Base-by-base conservation (phyloP, 768 basidiomycete genomes). In the Lactarius hatsudake region DNA sequence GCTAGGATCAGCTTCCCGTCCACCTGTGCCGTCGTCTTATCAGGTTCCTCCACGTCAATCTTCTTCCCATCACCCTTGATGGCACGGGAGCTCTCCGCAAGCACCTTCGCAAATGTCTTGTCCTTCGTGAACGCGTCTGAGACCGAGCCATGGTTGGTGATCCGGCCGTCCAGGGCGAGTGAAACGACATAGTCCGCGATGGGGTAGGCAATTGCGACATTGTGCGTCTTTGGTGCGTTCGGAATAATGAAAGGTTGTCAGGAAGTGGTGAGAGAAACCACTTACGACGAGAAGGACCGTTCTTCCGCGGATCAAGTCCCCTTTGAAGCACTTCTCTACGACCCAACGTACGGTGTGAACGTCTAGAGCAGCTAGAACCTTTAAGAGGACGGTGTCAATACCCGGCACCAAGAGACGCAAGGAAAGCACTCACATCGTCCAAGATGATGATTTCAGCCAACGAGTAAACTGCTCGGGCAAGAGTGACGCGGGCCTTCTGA, bases 1-100 rank as follows among this genome's bases (percentile, higher is more conserved):
- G 82, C 83, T 9, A 87, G 75, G 57, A 89, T 82, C n/a, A 90
- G 78, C 72, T 88, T 87, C 3, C 87, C 86, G 55, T 81, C 80
- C n/a, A 65, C 61, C 61, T 73, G 73, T 61, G 74, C 73, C 9
- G 66, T 51, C 2, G 53, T 62, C 1, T 58, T 69, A 12, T 66
- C 70, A 2, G 66, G 68, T 36, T 72, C 73, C 32, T 72, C 72
- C 5, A 45, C 63, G 55, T 74, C 75, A 5, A 73, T 43, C 26
- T 69, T 67, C 65, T 78, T 68, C 62, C 75, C 70, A 10, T 75
- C 71, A 20, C 75, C 61, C 20, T 73, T 64, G 0, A 76, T 62
- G n/a, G 75, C 72, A 8, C 58, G 57, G 17, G 59, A 70, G 48
- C 77, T 74, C 57, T 65, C 63, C 0, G 66, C 64, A 2, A 75